Percentiles rank a stretch among this genome's conserved stretches.
phyloP scores from a whole-genome alignment of 345 rosid species.

The Physaria fendleri region DNA sequence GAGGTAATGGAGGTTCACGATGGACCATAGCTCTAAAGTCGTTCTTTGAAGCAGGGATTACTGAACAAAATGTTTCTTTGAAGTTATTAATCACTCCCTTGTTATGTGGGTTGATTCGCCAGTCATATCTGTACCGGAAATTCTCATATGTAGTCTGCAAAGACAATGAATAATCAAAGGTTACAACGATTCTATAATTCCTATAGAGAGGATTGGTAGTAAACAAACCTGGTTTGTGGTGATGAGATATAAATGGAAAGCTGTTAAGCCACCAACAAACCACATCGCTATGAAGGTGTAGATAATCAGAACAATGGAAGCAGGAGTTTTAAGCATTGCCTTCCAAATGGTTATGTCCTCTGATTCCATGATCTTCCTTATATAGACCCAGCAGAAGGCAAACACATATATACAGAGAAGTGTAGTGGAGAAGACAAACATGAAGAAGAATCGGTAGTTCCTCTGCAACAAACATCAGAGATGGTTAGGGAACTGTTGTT shows the following conservation, averaged over 20 bases:
- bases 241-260: slow-evolving; percentile 90
- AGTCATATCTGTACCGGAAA: slow-evolving; percentile 84
- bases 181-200: not conserved
- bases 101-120: slow-evolving; percentile 72
- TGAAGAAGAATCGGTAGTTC: slow-evolving; percentile 94
- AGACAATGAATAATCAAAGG: not conserved
- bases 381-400: slow-evolving; percentile 94
- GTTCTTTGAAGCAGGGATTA: slow-evolving; percentile 71
- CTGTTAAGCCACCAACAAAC: slow-evolving; percentile 96
- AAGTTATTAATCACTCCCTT: slow-evolving; percentile 69
- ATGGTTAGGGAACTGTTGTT: not conserved
- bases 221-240: slow-evolving; percentile 80
- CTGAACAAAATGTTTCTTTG: slow-evolving; percentile 59
- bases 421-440: slow-evolving; percentile 83
- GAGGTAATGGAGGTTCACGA: slow-evolving; percentile 61
- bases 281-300: slow-evolving; percentile 94
- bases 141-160: slow-evolving; percentile 94
- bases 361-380: slow-evolving; percentile 56
- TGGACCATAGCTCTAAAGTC: slow-evolving; percentile 66
- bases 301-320: slow-evolving; percentile 73
- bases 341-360: slow-evolving; percentile 47
- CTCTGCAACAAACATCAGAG: slow-evolving; percentile 54
- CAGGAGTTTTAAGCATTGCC: slow-evolving; percentile 42
- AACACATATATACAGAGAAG: slow-evolving; percentile 83
- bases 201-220: not conserved